Evolutionary conservation across 257 asterid genomes (phyloP).

Genomic region (Nicotiana benthamiana): DNA sequence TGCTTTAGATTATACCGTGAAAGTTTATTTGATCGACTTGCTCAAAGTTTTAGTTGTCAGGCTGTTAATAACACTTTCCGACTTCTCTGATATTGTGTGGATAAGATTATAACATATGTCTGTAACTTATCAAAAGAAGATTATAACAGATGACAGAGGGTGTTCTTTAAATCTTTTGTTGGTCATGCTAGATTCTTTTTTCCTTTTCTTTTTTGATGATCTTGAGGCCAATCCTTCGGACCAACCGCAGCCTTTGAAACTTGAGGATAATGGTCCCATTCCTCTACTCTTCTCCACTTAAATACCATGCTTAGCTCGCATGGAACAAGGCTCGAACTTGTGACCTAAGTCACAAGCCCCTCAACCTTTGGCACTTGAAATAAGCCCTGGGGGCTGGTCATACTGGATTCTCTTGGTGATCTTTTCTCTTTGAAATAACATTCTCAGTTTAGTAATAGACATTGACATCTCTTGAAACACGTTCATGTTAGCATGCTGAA

Average conservation of each 20-base stretch:
- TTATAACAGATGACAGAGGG: neutral
- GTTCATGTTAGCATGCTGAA: too few relatives aligned
- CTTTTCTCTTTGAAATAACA: neutral
- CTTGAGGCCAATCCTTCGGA: too few relatives aligned
- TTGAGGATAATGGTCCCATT: too few relatives aligned
- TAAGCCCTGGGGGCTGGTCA: too few relatives aligned
- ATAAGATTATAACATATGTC: neutral
- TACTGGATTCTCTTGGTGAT: neutral
- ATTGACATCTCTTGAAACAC: too few relatives aligned
- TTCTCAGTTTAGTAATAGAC: neutral
- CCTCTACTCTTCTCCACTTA: too few relatives aligned
- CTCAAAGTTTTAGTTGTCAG: neutral
- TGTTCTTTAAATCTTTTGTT: neutral
- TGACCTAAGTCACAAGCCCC: too few relatives aligned
- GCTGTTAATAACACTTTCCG: neutral
- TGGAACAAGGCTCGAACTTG: too few relatives aligned
- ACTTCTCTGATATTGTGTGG: neutral
- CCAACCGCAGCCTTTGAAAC: too few relatives aligned
- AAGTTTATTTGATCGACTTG: neutral
- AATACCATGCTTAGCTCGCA: too few relatives aligned
- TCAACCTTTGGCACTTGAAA: too few relatives aligned
- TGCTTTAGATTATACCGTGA: neutral
- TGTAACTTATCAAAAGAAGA: neutral
- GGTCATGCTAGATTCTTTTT: neutral
- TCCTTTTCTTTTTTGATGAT: too few relatives aligned